These are phyloP conservation scores for Penicillium paneum DNA, from an alignment of 2,329 filamentous ascomycete species.

Conservation along the genomic window DNA sequence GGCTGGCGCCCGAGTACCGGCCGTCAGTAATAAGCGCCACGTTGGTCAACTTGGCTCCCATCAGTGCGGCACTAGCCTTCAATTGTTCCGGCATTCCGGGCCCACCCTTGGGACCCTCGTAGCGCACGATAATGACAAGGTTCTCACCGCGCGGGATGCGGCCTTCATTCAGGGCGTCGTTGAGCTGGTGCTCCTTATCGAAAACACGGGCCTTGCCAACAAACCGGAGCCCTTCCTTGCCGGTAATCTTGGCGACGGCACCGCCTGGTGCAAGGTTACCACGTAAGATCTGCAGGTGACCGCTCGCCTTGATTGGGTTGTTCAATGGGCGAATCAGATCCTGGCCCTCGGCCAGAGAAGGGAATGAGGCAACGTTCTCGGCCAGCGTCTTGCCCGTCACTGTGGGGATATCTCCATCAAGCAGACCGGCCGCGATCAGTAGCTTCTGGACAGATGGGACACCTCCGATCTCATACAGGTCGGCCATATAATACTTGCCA, in stretches of 20 bases:
- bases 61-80: constrained; percentile 81
- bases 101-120: constrained; percentile 89
- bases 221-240: constrained; percentile 85
- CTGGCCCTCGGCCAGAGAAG: constrained; percentile 73
- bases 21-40: constrained; percentile 91
- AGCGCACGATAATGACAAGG: constrained; percentile 83
- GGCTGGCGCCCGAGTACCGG: constrained; percentile 79
- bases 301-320: constrained; percentile 80
- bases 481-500: constrained; percentile 82
- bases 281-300: constrained; percentile 82
- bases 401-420: constrained; percentile 75
- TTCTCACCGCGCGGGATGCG: constrained; percentile 73
- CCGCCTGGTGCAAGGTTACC: constrained; percentile 87
- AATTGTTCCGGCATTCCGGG: constrained; percentile 97
- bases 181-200: constrained; percentile 77
- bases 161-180: constrained; percentile 68
- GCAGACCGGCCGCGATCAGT: constrained; percentile 69
- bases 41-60: constrained; percentile 84
- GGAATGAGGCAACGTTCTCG: constrained; percentile 75
- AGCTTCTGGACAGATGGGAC: constrained; percentile 83
- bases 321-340: constrained; percentile 75
- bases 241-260: constrained; percentile 93
- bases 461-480: constrained; percentile 80
- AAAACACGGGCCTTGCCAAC: constrained; percentile 79
- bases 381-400: constrained; percentile 81